A percentile compares a stretch with the other conserved stretches of the same genome.
Evolutionary conservation across 2,329 filamentous ascomycete species (phyloP).

Genomic region (Talaromyces rugulosus): DNA sequence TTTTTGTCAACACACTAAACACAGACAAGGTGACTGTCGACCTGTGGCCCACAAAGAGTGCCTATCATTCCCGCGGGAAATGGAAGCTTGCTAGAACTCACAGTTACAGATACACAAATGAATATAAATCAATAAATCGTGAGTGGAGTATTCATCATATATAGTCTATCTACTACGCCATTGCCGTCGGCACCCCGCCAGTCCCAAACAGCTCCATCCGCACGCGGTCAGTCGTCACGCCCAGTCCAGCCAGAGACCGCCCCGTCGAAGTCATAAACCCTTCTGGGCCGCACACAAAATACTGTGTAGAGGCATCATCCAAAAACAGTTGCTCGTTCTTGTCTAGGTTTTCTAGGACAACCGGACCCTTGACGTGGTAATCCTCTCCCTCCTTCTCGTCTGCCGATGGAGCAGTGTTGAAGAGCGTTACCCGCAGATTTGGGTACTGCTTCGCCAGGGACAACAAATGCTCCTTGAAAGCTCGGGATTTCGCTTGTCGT

Average conservation of each 20-base stretch:
- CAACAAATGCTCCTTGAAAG: slow-evolving; percentile 53
- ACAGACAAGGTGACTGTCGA: too few species aligned
- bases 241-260: slow-evolving; percentile 1
- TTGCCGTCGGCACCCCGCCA: slow-evolving; percentile 34
- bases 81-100: neutral
- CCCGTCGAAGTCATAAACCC: slow-evolving; percentile 56
- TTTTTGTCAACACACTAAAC: too few species aligned
- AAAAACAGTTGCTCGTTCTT: slow-evolving; percentile 53
- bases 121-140: neutral
- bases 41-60: too few species aligned
- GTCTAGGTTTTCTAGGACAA: slow-evolving; percentile 57
- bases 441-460: slow-evolving; percentile 38
- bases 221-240: slow-evolving; percentile 9
- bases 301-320: slow-evolving; percentile 53
- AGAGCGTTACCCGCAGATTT: slow-evolving; percentile 54
- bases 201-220: slow-evolving; percentile 66
- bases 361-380: slow-evolving; percentile 56
- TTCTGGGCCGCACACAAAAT: slow-evolving; percentile 69
- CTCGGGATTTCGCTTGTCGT: slow-evolving; percentile 42
- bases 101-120: neutral
- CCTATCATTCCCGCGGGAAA: too few species aligned
- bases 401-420: slow-evolving; percentile 50
- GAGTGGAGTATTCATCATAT: neutral
- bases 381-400: slow-evolving; percentile 50
- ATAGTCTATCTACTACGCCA: neutral